Conservation (phyloP, 148 eudicot genomes). For the Fallopia convolvulus region DNA sequence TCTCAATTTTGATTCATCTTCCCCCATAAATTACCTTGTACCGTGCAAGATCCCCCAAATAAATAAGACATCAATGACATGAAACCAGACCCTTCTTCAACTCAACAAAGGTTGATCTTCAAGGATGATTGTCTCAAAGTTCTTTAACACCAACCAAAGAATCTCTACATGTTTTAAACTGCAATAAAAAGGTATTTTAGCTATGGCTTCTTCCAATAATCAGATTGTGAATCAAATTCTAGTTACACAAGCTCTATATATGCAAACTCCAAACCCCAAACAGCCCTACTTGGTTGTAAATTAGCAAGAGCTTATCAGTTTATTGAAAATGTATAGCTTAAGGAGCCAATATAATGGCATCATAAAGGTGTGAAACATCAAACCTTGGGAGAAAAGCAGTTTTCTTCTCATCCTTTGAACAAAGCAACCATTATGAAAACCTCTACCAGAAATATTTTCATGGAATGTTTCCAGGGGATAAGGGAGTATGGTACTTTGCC, state of each 20-base stretch:
- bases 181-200: no score
- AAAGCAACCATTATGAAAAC: conserved; percentile 84
- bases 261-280: no score
- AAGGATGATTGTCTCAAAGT: conserved; percentile 80
- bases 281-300: background rate
- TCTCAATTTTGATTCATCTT: conserved; percentile 70
- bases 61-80: conserved; percentile 87
- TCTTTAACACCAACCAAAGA: no score
- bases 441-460: conserved; percentile 62
- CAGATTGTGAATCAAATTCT: no score
- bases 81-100: conserved; percentile 66
- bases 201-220: no score
- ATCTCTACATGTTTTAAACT: no score
- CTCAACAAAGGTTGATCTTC: conserved; percentile 78
- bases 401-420: conserved; percentile 67
- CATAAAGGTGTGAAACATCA: background rate
- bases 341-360: background rate
- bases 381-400: conserved; percentile 55
- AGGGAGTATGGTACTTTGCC: conserved; percentile 42
- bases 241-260: no score
- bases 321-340: background rate
- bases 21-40: conserved; percentile 87
- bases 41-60: conserved; percentile 96
- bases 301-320: background rate
- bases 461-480: conserved; percentile 55